Percentiles rank a stretch among this genome's conserved stretches.
Conservation (phyloP, 495 filamentous ascomycete species). For the Trichoderma gamsii region DNA sequence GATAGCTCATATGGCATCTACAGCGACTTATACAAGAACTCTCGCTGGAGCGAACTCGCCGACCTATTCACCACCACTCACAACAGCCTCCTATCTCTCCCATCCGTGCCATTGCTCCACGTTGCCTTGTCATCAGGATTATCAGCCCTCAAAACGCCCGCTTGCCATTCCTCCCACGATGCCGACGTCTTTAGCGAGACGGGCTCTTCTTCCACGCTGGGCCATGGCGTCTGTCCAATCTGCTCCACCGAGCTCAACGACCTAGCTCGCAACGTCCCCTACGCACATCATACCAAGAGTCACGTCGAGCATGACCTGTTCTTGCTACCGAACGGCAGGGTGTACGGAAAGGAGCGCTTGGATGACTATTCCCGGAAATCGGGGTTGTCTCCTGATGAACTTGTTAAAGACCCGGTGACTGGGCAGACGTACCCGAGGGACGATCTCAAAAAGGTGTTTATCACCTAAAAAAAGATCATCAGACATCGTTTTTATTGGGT, state of each 20-base stretch:
- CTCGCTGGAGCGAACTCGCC: constrained; percentile 72
- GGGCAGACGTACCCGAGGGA: constrained; percentile 56
- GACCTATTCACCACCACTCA: constrained; percentile 78
- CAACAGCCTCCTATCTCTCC: constrained; percentile 80
- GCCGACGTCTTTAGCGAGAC: constrained; percentile 28
- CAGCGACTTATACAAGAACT: constrained; percentile 57
- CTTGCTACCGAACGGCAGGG: constrained; percentile 77
- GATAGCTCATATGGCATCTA: constrained; percentile 43
- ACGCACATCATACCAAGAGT: constrained; percentile 90
- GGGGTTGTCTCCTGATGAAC: constrained; percentile 50
- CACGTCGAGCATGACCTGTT: constrained; percentile 82
- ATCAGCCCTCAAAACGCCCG: constrained; percentile 90
- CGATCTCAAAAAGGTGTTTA: constrained; percentile 82
- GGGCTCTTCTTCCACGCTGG: constrained; percentile 38
- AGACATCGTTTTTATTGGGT: too few relatives aligned
- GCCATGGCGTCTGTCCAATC: constrained; percentile 72
- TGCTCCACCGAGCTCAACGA: constrained; percentile 92
- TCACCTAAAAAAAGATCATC: constrained; percentile 35
- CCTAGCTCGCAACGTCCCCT: constrained; percentile 79
- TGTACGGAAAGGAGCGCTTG: constrained; percentile 74
- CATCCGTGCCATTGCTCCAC: constrained; percentile 76
- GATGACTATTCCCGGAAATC: constrained; percentile 70
- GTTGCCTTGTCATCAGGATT: constrained; percentile 87
- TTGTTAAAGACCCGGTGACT: constrained; percentile 75
- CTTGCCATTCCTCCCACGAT: constrained; percentile 67